Conservation (phyloP, 305 asterid genomes). For the Fraxinus dipetala region DNA sequence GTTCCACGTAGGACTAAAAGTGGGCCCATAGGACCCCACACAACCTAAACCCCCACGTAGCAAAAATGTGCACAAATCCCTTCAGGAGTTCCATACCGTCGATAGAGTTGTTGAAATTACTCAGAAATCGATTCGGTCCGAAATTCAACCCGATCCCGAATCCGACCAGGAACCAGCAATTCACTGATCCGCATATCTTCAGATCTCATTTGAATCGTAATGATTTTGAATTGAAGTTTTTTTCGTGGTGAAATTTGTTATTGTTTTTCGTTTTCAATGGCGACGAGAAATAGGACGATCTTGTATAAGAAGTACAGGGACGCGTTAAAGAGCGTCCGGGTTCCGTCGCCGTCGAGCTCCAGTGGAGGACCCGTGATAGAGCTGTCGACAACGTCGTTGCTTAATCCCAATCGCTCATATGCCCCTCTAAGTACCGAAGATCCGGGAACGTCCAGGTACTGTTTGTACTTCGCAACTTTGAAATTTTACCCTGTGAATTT, state of each 20-base stretch:
- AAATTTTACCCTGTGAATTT: not conserved
- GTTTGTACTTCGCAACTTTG: not conserved
- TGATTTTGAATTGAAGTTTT: constrained; percentile 5
- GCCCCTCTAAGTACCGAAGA: constrained; percentile 90
- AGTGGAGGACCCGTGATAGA: constrained; percentile 92
- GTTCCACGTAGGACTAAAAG: not conserved
- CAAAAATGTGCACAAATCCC: not conserved
- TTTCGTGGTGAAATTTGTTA: constrained; percentile 3
- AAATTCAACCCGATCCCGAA: not conserved
- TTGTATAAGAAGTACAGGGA: constrained; percentile 82
- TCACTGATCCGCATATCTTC: not conserved
- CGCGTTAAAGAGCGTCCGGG: constrained; percentile 86
- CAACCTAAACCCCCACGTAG: not conserved
- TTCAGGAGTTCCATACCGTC: not conserved
- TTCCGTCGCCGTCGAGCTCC: constrained; percentile 59
- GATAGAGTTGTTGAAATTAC: too few species aligned
- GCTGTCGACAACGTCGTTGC: constrained; percentile 76
- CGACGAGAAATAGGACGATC: constrained; percentile 87
- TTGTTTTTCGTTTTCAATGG: constrained; percentile 48
- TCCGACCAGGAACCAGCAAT: not conserved
- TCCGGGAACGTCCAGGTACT: constrained; percentile 86
- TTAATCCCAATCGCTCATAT: constrained; percentile 72
- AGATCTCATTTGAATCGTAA: not conserved
- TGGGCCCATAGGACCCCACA: not conserved
- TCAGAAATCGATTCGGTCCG: not conserved